Conservation (phyloP, 1,284 basidiomycete species). For the Cryptococcus deneoformans region DNA sequence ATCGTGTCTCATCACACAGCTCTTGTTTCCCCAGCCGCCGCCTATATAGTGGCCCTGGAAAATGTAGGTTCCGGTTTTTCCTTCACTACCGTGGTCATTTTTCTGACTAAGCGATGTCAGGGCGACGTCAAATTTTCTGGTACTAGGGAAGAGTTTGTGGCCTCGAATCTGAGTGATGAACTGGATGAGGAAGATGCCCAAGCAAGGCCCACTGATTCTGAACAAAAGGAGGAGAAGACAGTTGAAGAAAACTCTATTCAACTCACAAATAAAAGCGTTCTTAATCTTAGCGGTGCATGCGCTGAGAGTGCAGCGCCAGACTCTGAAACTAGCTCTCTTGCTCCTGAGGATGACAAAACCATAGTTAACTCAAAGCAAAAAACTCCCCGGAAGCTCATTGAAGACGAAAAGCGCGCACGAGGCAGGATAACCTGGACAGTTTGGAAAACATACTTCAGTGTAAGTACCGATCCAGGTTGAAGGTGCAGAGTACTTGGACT, state of each 20-base stretch:
- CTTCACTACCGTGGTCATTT: no score
- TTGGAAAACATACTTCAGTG: slow-evolving; percentile 75
- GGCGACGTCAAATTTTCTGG: slow-evolving; percentile 74
- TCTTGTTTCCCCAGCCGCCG: slow-evolving; percentile 42
- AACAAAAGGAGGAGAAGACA: slow-evolving; percentile 49
- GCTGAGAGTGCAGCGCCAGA: slow-evolving; percentile 22
- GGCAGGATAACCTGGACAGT: slow-evolving; percentile 74
- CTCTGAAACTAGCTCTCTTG: slow-evolving; percentile 45
- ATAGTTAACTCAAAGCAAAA: slow-evolving; percentile 50
- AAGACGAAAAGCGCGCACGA: slow-evolving; percentile 83
- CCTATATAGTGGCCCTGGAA: slow-evolving; percentile 64
- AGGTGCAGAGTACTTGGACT: neutral
- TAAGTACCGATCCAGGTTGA: slow-evolving; percentile 42
- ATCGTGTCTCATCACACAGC: slow-evolving; percentile 78
- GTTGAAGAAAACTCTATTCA: slow-evolving; percentile 36
- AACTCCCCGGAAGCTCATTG: slow-evolving; percentile 75
- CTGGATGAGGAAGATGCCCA: slow-evolving; percentile 61
- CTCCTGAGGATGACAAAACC: slow-evolving; percentile 33
- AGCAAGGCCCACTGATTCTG: slow-evolving; percentile 48
- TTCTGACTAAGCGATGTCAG: slow-evolving; percentile 5
- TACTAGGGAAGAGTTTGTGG: slow-evolving; percentile 62
- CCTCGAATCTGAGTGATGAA: slow-evolving; percentile 62
- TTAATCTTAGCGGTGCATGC: slow-evolving; percentile 28
- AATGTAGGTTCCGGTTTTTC: slow-evolving; percentile 54
- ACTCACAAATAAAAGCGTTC: slow-evolving; percentile 38